Evolutionary conservation across 2,329 filamentous ascomycete genomes (phyloP).

Genomic region (Microdochium paspali): DNA sequence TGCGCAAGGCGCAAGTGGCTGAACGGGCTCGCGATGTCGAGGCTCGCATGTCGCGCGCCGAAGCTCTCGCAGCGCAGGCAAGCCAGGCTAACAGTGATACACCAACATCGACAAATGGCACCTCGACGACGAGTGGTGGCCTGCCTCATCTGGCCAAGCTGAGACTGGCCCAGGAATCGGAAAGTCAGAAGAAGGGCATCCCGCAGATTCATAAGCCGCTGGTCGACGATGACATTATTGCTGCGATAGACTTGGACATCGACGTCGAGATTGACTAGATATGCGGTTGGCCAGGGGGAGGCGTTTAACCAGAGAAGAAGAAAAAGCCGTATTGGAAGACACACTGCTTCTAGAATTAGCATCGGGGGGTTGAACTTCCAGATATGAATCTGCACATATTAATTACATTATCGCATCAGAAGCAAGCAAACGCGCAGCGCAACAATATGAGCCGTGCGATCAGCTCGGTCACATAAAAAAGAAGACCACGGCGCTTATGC

Average conservation of each 20-base stretch:
- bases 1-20: constrained; percentile 82
- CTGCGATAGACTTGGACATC: constrained; percentile 78
- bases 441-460: background rate
- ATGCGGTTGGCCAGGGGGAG: background rate
- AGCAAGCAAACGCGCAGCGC: background rate
- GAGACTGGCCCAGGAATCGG: constrained; percentile 36
- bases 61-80: background rate
- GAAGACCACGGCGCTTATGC: too few relatives aligned
- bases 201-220: constrained; percentile 68
- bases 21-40: constrained; percentile 61
- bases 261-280: constrained; percentile 71
- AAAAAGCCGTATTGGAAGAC: too few relatives aligned
- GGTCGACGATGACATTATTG: constrained; percentile 90
- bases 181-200: constrained; percentile 53
- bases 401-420: too few relatives aligned
- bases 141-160: constrained; percentile 45
- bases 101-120: constrained; percentile 36
- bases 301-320: background rate
- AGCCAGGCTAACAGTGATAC: constrained; percentile 33
- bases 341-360: too few relatives aligned
- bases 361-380: too few relatives aligned
- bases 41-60: constrained; percentile 9
- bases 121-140: constrained; percentile 24
- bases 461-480: too few relatives aligned
- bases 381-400: too few relatives aligned